phyloP scores from a whole-genome alignment of 2,329 filamentous ascomycete species.

The Claviceps monticola region DNA sequence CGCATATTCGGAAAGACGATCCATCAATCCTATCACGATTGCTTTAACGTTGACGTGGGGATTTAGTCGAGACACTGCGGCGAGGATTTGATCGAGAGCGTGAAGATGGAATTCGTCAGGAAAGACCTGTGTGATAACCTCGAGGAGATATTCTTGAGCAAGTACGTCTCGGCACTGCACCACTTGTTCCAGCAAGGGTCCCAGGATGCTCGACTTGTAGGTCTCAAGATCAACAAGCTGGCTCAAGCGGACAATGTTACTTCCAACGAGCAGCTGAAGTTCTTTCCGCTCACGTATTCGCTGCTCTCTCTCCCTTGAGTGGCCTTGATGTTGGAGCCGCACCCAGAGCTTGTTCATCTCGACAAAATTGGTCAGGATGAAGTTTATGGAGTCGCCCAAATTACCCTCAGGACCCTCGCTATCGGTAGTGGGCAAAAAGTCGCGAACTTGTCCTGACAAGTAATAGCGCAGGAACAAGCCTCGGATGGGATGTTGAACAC shows the following conservation, averaged over 20 bases:
- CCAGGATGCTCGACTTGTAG: slow-evolving; percentile 83
- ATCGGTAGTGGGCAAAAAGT: slow-evolving; percentile 67
- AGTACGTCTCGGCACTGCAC: slow-evolving; percentile 95
- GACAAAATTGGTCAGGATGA: slow-evolving; percentile 95
- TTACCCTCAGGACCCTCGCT: slow-evolving; percentile 91
- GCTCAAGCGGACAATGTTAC: slow-evolving; percentile 87
- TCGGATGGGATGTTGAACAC: slow-evolving; percentile 91
- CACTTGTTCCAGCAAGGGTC: slow-evolving; percentile 84
- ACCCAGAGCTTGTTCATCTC: slow-evolving; percentile 99
- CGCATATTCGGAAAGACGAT: slow-evolving; percentile 87
- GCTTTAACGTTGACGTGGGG: slow-evolving; percentile 96
- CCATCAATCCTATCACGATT: slow-evolving; percentile 97
- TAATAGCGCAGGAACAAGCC: slow-evolving; percentile 95
- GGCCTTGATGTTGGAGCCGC: slow-evolving; percentile 88
- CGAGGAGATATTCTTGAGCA: slow-evolving; percentile 91
- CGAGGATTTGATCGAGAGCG: slow-evolving; percentile 88
- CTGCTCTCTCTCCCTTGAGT: slow-evolving; percentile 87
- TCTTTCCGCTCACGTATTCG: slow-evolving; percentile 90
- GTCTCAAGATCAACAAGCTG: slow-evolving; percentile 90
- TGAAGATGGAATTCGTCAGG: slow-evolving; percentile 97
- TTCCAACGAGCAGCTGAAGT: slow-evolving; percentile 86
- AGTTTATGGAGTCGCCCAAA: slow-evolving; percentile 93
- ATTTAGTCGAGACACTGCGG: slow-evolving; percentile 82
- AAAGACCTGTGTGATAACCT: slow-evolving; percentile 98
- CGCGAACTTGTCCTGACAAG: slow-evolving; percentile 84